These are phyloP conservation scores for Colletotrichum sp. DNA, from an alignment of 2,329 filamentous ascomycete species.

Conservation along the genomic window DNA sequence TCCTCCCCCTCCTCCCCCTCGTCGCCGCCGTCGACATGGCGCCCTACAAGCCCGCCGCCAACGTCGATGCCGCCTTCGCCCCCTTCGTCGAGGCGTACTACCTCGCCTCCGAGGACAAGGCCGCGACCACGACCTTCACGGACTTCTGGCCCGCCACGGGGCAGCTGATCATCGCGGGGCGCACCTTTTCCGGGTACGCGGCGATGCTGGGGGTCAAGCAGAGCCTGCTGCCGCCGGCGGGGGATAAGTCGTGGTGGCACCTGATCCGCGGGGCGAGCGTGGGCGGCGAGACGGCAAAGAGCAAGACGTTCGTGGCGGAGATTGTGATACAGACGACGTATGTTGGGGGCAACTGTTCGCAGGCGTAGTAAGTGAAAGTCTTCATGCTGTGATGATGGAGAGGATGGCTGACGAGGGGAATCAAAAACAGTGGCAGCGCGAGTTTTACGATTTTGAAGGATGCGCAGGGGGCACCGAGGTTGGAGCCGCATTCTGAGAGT, in stretches of 20 bases:
- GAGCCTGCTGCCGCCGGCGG: not conserved
- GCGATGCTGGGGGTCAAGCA: conserved; percentile 9
- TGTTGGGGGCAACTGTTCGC: not conserved
- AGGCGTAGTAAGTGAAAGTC: not conserved
- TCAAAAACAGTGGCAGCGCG: conserved; percentile 3
- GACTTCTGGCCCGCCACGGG: conserved; percentile 12
- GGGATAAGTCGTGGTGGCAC: conserved; percentile 7
- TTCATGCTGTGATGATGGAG: too few species aligned
- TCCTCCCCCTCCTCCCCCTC: not conserved
- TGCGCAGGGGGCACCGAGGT: not conserved
- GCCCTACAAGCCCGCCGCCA: not conserved
- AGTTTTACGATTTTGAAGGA: conserved; percentile 11
- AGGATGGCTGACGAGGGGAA: not conserved
- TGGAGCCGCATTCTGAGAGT: conserved; percentile 1
- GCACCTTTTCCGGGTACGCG: not conserved
- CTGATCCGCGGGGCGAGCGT: conserved; percentile 11
- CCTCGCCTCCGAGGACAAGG: not conserved
- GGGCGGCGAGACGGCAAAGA: not conserved
- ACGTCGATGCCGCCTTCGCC: not conserved
- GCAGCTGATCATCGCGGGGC: not conserved
- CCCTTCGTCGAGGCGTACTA: conserved; percentile 8
- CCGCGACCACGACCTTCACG: not conserved
- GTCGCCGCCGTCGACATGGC: conserved; percentile 1
- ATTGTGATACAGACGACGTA: conserved; percentile 14
- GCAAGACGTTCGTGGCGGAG: conserved; percentile 4